phyloP scores from a whole-genome alignment of 768 basidiomycete species.

The Royoungia palumana region DNA sequence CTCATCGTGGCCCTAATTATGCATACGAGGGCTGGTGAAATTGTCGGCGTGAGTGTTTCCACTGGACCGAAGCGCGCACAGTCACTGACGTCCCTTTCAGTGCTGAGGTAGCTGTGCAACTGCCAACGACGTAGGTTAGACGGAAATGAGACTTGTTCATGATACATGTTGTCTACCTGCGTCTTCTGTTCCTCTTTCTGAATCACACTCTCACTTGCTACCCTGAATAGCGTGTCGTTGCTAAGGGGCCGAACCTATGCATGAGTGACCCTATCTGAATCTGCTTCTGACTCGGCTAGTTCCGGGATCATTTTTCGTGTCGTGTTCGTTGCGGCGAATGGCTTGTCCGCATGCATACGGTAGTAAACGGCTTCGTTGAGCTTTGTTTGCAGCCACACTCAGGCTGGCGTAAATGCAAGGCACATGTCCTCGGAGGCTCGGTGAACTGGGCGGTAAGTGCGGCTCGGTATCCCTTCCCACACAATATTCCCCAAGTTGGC shows the following conservation, averaged over 20 bases:
- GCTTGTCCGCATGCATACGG: too few species aligned
- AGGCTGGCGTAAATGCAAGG: too few species aligned
- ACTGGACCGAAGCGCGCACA: not conserved
- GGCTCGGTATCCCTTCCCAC: too few species aligned
- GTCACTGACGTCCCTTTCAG: conserved; percentile 11
- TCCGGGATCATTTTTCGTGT: too few species aligned
- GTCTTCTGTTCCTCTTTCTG: conserved; percentile 1
- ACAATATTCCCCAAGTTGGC: too few species aligned
- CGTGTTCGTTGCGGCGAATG: too few species aligned
- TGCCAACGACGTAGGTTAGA: conserved; percentile 8
- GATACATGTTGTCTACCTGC: conserved; percentile 10
- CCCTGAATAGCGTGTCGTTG: not conserved
- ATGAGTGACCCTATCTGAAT: too few species aligned
- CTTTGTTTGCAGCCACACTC: too few species aligned
- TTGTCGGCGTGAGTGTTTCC: conserved; percentile 12
- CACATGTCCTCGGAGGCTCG: too few species aligned
- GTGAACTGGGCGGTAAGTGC: too few species aligned
- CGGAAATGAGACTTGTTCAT: not conserved
- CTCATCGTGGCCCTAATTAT: conserved; percentile 95
- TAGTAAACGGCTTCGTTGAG: too few species aligned
- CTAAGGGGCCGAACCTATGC: not conserved
- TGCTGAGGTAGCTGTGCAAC: conserved; percentile 18
- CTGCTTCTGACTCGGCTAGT: too few species aligned
- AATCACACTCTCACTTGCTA: conserved; percentile 8
- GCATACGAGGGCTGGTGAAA: conserved; percentile 64